Evolutionary conservation across 495 filamentous ascomycete species (phyloP).

Genomic region (Parathielavia appendiculata): DNA sequence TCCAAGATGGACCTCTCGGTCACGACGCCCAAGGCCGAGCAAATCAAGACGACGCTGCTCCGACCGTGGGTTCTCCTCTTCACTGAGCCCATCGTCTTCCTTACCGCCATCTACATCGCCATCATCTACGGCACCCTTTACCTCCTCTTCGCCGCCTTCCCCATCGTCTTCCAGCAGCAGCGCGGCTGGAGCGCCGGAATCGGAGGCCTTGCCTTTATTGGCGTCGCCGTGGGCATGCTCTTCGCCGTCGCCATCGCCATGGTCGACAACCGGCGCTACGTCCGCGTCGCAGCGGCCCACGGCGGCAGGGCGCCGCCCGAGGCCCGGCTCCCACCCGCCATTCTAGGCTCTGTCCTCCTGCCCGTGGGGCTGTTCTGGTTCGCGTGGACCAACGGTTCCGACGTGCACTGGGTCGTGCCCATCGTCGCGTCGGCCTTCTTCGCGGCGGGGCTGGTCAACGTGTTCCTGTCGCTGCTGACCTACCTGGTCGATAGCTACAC

Average conservation of each 20-base stretch:
- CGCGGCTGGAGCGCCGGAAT: conserved; percentile 69
- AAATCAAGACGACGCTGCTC: conserved; percentile 48
- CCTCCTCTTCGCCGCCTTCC: conserved; percentile 84
- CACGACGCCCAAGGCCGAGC: conserved; percentile 43
- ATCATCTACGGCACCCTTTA: conserved; percentile 83
- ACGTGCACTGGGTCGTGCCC: conserved; percentile 51
- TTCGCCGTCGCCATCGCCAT: conserved; percentile 61
- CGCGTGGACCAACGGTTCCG: conserved; percentile 51
- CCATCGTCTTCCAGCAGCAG: conserved; percentile 67
- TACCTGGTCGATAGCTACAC: conserved; percentile 80
- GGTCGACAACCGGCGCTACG: conserved; percentile 60
- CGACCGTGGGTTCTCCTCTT: conserved; percentile 73
- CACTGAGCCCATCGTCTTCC: conserved; percentile 76
- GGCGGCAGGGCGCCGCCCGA: conserved; percentile 62
- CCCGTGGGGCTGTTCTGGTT: conserved; percentile 58
- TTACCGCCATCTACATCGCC: conserved; percentile 70
- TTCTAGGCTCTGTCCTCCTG: conserved; percentile 50
- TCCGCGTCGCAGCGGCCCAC: conserved; percentile 44
- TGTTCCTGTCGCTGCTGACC: conserved; percentile 72
- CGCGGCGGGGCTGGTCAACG: conserved; percentile 43
- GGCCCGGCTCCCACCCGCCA: conserved; percentile 72
- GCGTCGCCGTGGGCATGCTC: conserved; percentile 73
- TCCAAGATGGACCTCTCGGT: conserved; percentile 55
- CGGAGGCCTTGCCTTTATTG: conserved; percentile 72
- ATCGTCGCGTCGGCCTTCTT: conserved; percentile 46